Conservation (phyloP, 2,329 filamentous ascomycete genomes). For the Xylariaceae sp. region DNA sequence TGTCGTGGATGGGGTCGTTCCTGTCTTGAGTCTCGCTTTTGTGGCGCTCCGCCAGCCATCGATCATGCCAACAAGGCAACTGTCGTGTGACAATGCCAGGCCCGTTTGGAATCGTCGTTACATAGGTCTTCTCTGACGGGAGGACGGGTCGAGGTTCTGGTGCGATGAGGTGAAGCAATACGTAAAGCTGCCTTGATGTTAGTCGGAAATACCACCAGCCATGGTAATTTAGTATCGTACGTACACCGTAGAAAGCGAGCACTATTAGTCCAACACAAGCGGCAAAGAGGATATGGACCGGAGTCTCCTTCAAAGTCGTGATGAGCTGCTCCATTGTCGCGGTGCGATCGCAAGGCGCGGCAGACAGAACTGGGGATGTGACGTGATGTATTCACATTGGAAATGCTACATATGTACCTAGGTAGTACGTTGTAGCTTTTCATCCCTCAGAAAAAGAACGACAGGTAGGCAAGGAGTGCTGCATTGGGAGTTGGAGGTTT, state of each 20-base stretch:
- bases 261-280: constrained; percentile 39
- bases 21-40: constrained; percentile 46
- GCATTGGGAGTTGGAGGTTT: too few relatives aligned
- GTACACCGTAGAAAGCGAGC: constrained; percentile 44
- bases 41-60: constrained; percentile 65
- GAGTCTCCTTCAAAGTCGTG: constrained; percentile 38
- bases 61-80: constrained; percentile 88
- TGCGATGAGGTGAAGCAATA: constrained; percentile 73
- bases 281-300: constrained; percentile 43
- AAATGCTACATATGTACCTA: too few relatives aligned
- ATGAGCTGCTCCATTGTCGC: constrained; percentile 29
- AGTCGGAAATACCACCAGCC: constrained; percentile 5
- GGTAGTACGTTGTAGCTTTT: neutral
- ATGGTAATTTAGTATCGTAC: constrained; percentile 36
- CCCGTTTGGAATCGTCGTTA: constrained; percentile 71
- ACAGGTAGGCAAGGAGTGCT: neutral
- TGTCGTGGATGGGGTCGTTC: constrained; percentile 40
- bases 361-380: too few relatives aligned
- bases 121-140: constrained; percentile 82
- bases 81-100: constrained; percentile 53
- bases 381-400: too few relatives aligned
- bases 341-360: constrained; percentile 1
- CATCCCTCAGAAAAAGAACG: neutral
- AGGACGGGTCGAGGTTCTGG: constrained; percentile 76
- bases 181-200: constrained; percentile 57